These are phyloP conservation scores for Cyclotella distinguenda DNA, from an alignment of 108 stramenopile genomes.

Conservation along the genomic window DNA sequence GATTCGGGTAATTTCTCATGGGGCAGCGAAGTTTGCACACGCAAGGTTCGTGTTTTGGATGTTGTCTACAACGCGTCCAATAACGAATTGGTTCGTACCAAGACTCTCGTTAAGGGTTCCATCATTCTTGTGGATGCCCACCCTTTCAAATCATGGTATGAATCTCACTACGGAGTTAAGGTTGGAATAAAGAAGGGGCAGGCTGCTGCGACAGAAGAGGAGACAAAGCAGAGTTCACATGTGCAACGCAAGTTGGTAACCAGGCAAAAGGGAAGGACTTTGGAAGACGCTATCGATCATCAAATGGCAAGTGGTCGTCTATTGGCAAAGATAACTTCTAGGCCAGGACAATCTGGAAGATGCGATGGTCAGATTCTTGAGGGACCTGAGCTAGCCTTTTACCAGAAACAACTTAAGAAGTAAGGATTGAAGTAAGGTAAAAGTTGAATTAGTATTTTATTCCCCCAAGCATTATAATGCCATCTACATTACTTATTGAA, in stretches of 20 bases:
- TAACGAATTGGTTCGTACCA: conserved; percentile 99
- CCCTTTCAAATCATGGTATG: conserved; percentile 98
- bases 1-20: conserved; percentile 99
- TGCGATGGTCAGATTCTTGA: conserved; percentile 98
- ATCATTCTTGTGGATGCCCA: conserved; percentile 97
- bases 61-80: conserved; percentile 99
- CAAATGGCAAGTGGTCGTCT: conserved; percentile 98
- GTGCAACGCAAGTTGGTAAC: conserved; percentile 80
- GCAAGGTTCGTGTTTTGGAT: conserved; percentile 99
- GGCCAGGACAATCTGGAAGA: conserved; percentile 98
- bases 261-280: conserved; percentile 82
- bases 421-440: conserved; percentile 48
- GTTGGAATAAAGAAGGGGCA: conserved; percentile 92
- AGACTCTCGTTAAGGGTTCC: conserved; percentile 99
- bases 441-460: not conserved
- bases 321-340: conserved; percentile 93
- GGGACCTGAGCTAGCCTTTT: conserved; percentile 98
- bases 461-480: not conserved
- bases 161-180: conserved; percentile 95
- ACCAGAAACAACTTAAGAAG: conserved; percentile 95
- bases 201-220: conserved; percentile 55
- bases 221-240: conserved; percentile 63
- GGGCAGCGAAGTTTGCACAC: conserved; percentile 97
- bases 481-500: not conserved
- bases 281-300: conserved; percentile 89